Evolutionary conservation across 306 rosid genomes (phyloP).

Genomic region (Trichosanthes cucumerina): DNA sequence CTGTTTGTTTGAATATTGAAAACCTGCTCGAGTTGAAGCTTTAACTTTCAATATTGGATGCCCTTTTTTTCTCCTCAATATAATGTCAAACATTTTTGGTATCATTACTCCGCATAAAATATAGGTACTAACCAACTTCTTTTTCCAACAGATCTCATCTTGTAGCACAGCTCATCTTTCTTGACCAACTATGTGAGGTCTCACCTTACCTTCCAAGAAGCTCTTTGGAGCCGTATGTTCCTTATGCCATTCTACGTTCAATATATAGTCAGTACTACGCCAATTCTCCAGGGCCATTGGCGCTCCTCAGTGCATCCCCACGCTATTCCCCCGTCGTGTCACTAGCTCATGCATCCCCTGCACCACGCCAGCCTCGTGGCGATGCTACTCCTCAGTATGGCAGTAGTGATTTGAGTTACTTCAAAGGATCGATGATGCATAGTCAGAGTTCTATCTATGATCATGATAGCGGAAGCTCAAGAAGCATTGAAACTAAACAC

Average conservation of each 20-base stretch:
- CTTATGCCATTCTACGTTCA: constrained; percentile 86
- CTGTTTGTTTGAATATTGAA: not conserved
- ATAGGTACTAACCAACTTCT: not conserved
- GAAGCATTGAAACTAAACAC: constrained; percentile 42
- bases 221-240: constrained; percentile 70
- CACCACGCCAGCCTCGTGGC: constrained; percentile 48
- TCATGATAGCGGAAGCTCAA: constrained; percentile 36
- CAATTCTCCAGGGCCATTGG: constrained; percentile 53
- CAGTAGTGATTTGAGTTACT: constrained; percentile 54
- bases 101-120: not conserved
- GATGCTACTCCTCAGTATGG: constrained; percentile 60
- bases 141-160: constrained; percentile 64
- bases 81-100: not conserved
- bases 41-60: not conserved
- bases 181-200: constrained; percentile 87
- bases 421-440: constrained; percentile 59
- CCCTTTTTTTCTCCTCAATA: not conserved
- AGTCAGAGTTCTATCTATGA: constrained; percentile 47
- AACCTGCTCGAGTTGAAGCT: not conserved
- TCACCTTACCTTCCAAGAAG: constrained; percentile 91
- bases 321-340: constrained; percentile 69
- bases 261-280: constrained; percentile 85
- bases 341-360: constrained; percentile 72
- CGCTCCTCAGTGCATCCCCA: constrained; percentile 61
- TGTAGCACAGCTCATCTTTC: constrained; percentile 80